Evolutionary conservation across 2,329 filamentous ascomycete species (phyloP).

Genomic region (Nigrograna mackinnonii): DNA sequence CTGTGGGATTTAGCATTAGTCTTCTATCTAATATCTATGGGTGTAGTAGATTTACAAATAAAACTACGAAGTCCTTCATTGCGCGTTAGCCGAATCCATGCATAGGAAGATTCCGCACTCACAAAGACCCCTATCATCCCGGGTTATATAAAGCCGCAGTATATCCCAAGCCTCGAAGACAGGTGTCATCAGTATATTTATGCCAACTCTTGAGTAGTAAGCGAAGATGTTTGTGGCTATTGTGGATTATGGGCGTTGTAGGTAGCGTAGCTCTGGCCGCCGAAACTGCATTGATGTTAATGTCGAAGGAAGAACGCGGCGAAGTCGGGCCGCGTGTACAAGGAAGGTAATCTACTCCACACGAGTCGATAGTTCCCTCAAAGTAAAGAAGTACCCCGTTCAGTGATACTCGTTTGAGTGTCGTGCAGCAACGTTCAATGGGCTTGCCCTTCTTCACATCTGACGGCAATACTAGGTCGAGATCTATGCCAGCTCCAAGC

Average conservation of each 20-base stretch:
- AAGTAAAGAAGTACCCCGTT: background rate
- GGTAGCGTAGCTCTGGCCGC: constrained; percentile 31
- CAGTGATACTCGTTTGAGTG: background rate
- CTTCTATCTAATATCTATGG: too few species aligned
- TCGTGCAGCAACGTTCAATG: background rate
- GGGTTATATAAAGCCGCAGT: too few species aligned
- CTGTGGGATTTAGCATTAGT: too few species aligned
- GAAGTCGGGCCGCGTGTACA: constrained; percentile 34
- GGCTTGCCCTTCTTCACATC: background rate
- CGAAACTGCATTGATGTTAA: constrained; percentile 35
- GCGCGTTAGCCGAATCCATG: too few species aligned
- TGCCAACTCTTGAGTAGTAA: constrained; percentile 41
- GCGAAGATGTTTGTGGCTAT: constrained; percentile 37
- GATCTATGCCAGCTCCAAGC: background rate
- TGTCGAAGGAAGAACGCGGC: constrained; percentile 38
- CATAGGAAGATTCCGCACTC: too few species aligned
- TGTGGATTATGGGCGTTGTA: constrained; percentile 38
- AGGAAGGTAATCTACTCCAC: constrained; percentile 24
- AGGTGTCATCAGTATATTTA: too few species aligned
- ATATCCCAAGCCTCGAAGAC: too few species aligned
- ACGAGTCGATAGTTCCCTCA: background rate
- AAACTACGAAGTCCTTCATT: too few species aligned
- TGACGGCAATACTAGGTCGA: background rate
- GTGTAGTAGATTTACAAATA: too few species aligned
- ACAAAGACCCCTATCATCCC: too few species aligned